These are phyloP conservation scores for Pythium aristosporum DNA, from an alignment of 352 stramenopile species.

Conservation along the genomic window DNA sequence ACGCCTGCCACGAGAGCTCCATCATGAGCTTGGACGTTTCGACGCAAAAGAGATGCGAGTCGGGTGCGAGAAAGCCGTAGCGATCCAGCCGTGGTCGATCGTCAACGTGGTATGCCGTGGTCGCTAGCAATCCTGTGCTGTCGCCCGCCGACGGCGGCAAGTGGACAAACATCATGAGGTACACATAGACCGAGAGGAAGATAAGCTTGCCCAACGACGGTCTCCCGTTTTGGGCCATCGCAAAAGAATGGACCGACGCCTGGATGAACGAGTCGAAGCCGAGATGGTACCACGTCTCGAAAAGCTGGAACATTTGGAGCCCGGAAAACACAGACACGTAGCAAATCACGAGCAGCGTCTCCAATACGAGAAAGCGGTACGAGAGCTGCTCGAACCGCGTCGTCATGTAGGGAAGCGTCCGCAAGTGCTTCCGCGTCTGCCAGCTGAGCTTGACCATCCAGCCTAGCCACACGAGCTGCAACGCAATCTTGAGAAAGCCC, in stretches of 20 bases:
- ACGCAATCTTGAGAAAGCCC: constrained; percentile 52
- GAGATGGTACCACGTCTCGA: constrained; percentile 63
- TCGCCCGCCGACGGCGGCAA: constrained; percentile 54
- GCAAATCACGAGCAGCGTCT: constrained; percentile 73
- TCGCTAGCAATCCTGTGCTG: constrained; percentile 47
- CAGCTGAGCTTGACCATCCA: constrained; percentile 68
- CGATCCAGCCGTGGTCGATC: constrained; percentile 57
- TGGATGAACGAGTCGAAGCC: constrained; percentile 72
- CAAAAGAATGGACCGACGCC: constrained; percentile 65
- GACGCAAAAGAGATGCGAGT: constrained; percentile 85
- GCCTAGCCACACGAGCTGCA: constrained; percentile 68
- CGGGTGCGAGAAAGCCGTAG: constrained; percentile 61
- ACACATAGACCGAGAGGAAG: constrained; percentile 83
- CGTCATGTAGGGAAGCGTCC: constrained; percentile 78
- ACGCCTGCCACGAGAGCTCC: constrained; percentile 84
- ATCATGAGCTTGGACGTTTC: constrained; percentile 82
- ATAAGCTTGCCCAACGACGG: constrained; percentile 69
- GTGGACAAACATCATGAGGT: constrained; percentile 84
- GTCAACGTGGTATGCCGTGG: constrained; percentile 75
- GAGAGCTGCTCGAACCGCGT: constrained; percentile 86
- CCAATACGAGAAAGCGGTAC: constrained; percentile 80
- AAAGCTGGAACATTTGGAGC: constrained; percentile 62
- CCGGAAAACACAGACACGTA: constrained; percentile 71
- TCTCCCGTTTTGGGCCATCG: constrained; percentile 48
- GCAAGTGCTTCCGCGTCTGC: constrained; percentile 57